Percentiles rank a stretch among this genome's conserved stretches.
Evolutionary conservation across 2,329 filamentous ascomycete genomes (phyloP).

Genomic region (Ophiostoma novo-ulmi): DNA sequence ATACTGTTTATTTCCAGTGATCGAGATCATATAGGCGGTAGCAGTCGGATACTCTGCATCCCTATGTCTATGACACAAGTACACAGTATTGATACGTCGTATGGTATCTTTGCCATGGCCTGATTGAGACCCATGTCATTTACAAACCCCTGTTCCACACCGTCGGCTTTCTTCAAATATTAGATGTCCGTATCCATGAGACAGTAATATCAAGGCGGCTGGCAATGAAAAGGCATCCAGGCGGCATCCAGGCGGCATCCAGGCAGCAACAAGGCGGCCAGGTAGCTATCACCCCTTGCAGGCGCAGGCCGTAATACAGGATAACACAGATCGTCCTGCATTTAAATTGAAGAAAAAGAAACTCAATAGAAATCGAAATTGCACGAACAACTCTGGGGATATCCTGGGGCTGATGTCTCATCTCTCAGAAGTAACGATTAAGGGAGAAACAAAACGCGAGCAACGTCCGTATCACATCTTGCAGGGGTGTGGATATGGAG

Average conservation of each 20-base stretch:
- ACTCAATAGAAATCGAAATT: not conserved
- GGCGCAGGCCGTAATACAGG: not conserved
- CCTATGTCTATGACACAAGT: not conserved
- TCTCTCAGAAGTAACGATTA: not conserved
- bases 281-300: slow-evolving; percentile 2
- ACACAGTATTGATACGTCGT: not conserved
- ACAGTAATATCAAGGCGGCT: not conserved
- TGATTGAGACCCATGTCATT: not conserved
- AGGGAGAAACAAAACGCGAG: not conserved
- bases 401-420: slow-evolving; percentile 11
- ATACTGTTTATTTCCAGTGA: not conserved
- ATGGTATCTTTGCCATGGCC: not conserved
- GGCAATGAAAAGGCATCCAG: not conserved
- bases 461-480: slow-evolving; percentile 6
- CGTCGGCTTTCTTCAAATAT: not conserved
- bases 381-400: not conserved
- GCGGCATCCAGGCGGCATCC: not conserved
- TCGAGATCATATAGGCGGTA: not conserved
- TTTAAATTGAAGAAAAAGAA: not conserved
- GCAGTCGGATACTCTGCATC: not conserved
- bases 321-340: not conserved
- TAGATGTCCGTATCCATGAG: not conserved
- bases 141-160: not conserved
- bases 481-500: slow-evolving; percentile 3
- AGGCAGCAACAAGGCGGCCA: not conserved